These are phyloP conservation scores for Galerina sulciceps DNA, from an alignment of 768 basidiomycete genomes.

Conservation along the genomic window DNA sequence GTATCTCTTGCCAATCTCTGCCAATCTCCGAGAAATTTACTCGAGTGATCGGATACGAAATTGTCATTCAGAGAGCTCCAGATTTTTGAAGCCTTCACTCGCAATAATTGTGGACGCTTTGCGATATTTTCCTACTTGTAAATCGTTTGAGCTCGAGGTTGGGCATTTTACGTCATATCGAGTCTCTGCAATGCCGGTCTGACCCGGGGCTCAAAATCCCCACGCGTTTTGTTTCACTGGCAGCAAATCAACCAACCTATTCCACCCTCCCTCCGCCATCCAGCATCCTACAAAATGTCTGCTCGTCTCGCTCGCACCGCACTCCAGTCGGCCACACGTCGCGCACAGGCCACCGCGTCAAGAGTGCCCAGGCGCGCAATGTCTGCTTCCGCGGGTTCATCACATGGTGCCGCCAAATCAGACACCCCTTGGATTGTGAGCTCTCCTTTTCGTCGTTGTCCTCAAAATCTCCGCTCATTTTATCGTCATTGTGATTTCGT, in stretches of 20 bases:
- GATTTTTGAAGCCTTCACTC: too few species aligned
- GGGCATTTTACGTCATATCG: neutral
- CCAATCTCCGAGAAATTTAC: too few species aligned
- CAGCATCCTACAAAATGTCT: conserved; percentile 34
- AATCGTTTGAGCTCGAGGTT: too few species aligned
- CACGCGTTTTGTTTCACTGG: conserved; percentile 21
- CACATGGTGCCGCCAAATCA: conserved; percentile 38
- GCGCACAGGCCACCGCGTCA: conserved; percentile 29
- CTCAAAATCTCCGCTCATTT: conserved; percentile 5
- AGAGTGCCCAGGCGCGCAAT: conserved; percentile 37
- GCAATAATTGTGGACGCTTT: too few species aligned
- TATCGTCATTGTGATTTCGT: neutral
- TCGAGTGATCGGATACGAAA: too few species aligned
- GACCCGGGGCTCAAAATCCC: conserved; percentile 35
- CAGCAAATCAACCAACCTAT: conserved; percentile 4
- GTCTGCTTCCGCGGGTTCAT: conserved; percentile 23
- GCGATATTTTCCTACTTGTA: too few species aligned
- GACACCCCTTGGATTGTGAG: conserved; percentile 52
- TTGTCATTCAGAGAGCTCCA: too few species aligned
- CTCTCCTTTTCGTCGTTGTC: conserved; percentile 15
- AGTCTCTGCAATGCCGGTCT: conserved; percentile 36
- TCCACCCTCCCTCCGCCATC: conserved; percentile 4
- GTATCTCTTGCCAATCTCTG: too few species aligned
- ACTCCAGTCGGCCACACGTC: conserved; percentile 36
- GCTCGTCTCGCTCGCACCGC: conserved; percentile 40